These are phyloP conservation scores for Dalbergia cultrata DNA, from an alignment of 306 rosid species.

Conservation along the genomic window DNA sequence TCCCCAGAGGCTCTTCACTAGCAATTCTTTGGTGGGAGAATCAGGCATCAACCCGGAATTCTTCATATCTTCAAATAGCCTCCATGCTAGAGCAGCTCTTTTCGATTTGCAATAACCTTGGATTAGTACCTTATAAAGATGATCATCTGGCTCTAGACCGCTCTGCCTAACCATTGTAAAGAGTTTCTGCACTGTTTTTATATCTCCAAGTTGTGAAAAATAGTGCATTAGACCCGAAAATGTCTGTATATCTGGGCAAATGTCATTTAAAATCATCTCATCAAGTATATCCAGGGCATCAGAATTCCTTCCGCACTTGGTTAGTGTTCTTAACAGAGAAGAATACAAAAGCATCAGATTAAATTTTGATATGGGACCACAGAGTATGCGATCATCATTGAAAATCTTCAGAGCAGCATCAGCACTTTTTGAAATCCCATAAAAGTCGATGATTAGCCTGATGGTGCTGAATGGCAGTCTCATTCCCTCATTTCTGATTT, in stretches of 20 bases:
- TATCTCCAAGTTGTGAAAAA: conserved; percentile 69
- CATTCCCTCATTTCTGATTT: conserved; percentile 78
- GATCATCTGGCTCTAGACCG: conserved; percentile 74
- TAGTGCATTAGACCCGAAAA: conserved; percentile 78
- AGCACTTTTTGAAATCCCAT: conserved; percentile 80
- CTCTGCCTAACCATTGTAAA: conserved; percentile 75
- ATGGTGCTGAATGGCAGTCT: conserved; percentile 75
- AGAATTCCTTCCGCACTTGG: conserved; percentile 70
- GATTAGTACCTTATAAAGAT: conserved; percentile 70
- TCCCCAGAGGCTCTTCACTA: conserved; percentile 89
- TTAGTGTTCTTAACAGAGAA: conserved; percentile 75
- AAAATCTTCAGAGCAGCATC: conserved; percentile 87
- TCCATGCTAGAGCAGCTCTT: conserved; percentile 80
- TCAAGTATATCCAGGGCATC: conserved; percentile 74
- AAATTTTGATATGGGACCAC: conserved; percentile 68
- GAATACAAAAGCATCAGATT: conserved; percentile 77
- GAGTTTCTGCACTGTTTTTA: conserved; percentile 77
- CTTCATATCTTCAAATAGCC: conserved; percentile 78
- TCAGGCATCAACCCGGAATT: conserved; percentile 69
- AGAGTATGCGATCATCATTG: conserved; percentile 60
- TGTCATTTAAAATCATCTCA: conserved; percentile 75
- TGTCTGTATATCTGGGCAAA: conserved; percentile 80
- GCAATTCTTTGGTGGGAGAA: conserved; percentile 72
- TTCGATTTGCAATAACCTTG: conserved; percentile 82
- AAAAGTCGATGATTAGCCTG: conserved; percentile 75